phyloP scores from a whole-genome alignment of 352 stramenopile species.

The Thraustochytrium striatum region DNA sequence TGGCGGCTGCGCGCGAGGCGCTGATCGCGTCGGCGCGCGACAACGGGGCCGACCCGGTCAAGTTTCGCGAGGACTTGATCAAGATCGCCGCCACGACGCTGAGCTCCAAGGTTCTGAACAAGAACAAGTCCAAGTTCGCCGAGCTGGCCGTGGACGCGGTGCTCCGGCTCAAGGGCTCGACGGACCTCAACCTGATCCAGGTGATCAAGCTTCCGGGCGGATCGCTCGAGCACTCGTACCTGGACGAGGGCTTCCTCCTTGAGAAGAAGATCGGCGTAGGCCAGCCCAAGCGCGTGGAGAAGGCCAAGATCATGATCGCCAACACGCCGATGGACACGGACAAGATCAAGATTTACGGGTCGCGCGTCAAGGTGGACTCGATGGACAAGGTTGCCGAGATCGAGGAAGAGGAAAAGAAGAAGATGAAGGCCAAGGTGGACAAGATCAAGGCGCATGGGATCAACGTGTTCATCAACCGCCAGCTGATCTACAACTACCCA shows the following conservation, averaged over 20 bases:
- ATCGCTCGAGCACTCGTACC: conserved; percentile 88
- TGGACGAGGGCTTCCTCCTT: conserved; percentile 96
- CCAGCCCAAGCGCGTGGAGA: conserved; percentile 92
- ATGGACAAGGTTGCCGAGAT: conserved; percentile 98
- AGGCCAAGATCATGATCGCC: conserved; percentile 96
- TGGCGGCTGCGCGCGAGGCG: conserved; percentile 77
- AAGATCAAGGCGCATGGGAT: conserved; percentile 96
- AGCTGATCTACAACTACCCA: conserved; percentile 99
- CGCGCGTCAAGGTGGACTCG: conserved; percentile 92
- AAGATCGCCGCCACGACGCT: conserved; percentile 97
- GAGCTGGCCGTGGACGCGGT: conserved; percentile 92
- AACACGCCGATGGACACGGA: conserved; percentile 99
- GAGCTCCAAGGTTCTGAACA: conserved; percentile 93
- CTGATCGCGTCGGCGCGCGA: conserved; percentile 76
- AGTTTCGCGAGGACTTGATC: conserved; percentile 90
- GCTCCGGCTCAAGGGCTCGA: conserved; percentile 85
- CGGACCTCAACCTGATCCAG: conserved; percentile 97
- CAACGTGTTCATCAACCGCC: conserved; percentile 99
- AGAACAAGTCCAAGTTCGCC: conserved; percentile 97
- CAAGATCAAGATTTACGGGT: conserved; percentile 99
- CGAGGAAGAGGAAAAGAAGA: conserved; percentile 95
- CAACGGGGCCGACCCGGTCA: conserved; percentile 67
- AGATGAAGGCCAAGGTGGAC: conserved; percentile 96
- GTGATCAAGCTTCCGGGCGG: conserved; percentile 97
- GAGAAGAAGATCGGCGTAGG: conserved; percentile 93